Evolutionary conservation across 2,329 filamentous ascomycete species (phyloP), one percentile per base, ranked within the genome.

Genomic region (Aspergillus pseudoviridinutans): DNA sequence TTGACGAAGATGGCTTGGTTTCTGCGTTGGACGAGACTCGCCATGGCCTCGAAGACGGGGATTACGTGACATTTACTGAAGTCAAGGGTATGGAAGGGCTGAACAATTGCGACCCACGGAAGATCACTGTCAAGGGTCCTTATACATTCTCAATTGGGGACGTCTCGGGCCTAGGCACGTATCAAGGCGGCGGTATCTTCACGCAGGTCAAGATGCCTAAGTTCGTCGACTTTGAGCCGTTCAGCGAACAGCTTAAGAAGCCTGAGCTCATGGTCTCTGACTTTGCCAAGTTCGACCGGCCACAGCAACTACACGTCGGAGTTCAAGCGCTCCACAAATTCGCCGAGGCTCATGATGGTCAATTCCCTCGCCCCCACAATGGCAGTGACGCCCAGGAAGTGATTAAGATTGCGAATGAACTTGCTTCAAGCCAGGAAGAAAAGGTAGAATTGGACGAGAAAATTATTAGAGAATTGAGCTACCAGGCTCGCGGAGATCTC

Each of bases 201-300:
- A 88, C 90, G 42, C 94, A 99, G 76, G 94, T 97, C 75, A 99
- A 97, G 83, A 97, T 97, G 93, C 94, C 94, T 52, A 96, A 94
- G 79, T 85, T 91, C 55, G 78, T 97, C 68, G 85, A 94, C 72
- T 99, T 97, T 78, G 90, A 96, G 79, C 82, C 86, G 44, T 84
- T 97, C 57, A 87, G 87, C 46, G 79, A 85, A 53, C 85, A 96
- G 59, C 76, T 97, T 56, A 91, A 91, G 76, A 89, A 91, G 57
- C 94, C 94, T 2, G 93, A 97, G 68, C 86, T 95, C 62, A 78
- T 97, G 68, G 85, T 96, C 59, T 96, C 94, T 24, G 94, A 99
- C 74, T 99, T 92, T 71, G 94, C 94, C 76, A 99, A 99, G 76
- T 97, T 97, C 65, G 94, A 97, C 74, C 89, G 94, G 49, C 94